Conservation (phyloP, 2,329 filamentous ascomycete species). For the Colletotrichum graminicola region DNA sequence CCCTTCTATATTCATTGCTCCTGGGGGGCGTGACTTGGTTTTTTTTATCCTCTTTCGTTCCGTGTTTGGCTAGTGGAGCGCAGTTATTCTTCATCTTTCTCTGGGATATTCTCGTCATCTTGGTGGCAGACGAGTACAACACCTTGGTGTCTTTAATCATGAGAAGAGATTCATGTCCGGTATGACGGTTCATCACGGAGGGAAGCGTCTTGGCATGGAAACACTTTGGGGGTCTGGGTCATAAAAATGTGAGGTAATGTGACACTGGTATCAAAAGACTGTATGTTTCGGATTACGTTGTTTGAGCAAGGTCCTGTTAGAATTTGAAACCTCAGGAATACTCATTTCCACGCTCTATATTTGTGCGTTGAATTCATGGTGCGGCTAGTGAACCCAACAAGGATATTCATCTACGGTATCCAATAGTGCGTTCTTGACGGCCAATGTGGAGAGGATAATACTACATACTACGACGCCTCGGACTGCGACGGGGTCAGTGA, state of each 20-base stretch:
- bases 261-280: slow-evolving; percentile 1
- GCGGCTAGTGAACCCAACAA: neutral
- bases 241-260: neutral
- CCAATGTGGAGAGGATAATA: neutral
- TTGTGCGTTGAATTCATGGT: neutral
- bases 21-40: neutral
- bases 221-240: neutral
- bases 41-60: neutral
- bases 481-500: slow-evolving; percentile 2
- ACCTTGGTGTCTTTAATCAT: slow-evolving; percentile 6
- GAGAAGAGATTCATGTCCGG: slow-evolving; percentile 9
- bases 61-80: neutral
- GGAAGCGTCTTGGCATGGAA: neutral
- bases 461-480: neutral
- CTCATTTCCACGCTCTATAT: neutral
- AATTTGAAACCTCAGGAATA: neutral
- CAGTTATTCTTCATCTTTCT: neutral
- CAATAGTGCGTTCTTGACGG: neutral
- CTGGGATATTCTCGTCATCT: slow-evolving; percentile 19
- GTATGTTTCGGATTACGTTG: neutral
- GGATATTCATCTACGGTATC: too few relatives aligned
- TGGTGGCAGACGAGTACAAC: neutral
- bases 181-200: neutral
- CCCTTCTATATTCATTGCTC: slow-evolving; percentile 14
- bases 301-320: neutral